Evolutionary conservation across 257 asterid species (phyloP).

Genomic region (Petrea volubilis): DNA sequence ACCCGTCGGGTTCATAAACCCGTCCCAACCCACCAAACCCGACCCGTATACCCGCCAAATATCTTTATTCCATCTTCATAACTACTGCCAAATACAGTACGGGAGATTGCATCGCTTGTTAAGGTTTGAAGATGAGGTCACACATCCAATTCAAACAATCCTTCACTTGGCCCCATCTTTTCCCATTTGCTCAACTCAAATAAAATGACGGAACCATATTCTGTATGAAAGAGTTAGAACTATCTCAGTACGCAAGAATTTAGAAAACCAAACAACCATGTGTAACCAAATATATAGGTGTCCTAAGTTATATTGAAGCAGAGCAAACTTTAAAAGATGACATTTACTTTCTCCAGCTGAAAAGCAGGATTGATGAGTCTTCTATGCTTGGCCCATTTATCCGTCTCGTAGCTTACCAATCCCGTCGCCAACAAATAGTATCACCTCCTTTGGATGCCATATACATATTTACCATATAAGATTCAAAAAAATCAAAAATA

Average conservation of each 20-base stretch:
- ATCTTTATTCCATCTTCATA: conserved; percentile 18
- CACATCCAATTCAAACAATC: conserved; percentile 17
- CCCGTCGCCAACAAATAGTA: neutral
- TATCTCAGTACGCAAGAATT: neutral
- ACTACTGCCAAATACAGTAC: too few relatives aligned
- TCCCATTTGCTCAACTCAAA: conserved; percentile 43
- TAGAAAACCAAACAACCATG: too few relatives aligned
- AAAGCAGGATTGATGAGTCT: conserved; percentile 55
- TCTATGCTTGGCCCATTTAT: conserved; percentile 57
- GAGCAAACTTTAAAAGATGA: neutral
- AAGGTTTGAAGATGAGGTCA: conserved; percentile 21
- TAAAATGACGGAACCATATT: conserved; percentile 21
- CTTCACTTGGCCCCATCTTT: conserved; percentile 2
- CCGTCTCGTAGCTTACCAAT: conserved; percentile 15
- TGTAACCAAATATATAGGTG: neutral
- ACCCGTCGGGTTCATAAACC: too few relatives aligned
- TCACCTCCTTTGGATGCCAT: too few relatives aligned
- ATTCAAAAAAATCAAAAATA: too few relatives aligned
- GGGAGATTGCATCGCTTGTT: conserved; percentile 21
- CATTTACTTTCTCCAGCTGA: conserved; percentile 52
- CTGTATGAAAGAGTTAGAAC: neutral
- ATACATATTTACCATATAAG: too few relatives aligned
- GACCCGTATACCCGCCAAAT: too few relatives aligned
- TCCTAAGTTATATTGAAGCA: neutral
- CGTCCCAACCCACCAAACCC: too few relatives aligned